Conservation (phyloP, 163 green algal species). For the Prototheca stagnorum region DNA sequence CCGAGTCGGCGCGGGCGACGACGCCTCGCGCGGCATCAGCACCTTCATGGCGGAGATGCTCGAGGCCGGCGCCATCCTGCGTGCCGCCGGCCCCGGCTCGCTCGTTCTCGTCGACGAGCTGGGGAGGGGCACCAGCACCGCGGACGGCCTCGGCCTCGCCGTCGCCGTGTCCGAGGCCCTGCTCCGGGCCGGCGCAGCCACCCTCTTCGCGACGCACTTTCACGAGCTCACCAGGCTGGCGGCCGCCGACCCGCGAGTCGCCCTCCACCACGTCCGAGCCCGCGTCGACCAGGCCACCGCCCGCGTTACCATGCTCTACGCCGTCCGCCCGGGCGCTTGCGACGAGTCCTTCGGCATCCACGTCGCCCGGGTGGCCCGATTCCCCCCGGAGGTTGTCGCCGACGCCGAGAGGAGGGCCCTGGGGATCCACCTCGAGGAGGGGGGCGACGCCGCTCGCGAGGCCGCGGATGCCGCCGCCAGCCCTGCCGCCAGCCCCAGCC, state of each 20-base stretch:
- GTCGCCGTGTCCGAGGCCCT: constrained; percentile 93
- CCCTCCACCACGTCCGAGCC: constrained; percentile 67
- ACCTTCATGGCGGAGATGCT: constrained; percentile 99
- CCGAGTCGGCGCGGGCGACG: constrained; percentile 86
- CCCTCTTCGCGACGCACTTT: constrained; percentile 93
- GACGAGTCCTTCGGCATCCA: constrained; percentile 94
- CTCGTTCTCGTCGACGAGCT: constrained; percentile 97
- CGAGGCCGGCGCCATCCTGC: constrained; percentile 79
- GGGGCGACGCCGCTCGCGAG: constrained; percentile 1
- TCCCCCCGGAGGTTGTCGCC: constrained; percentile 62
- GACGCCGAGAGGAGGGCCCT: constrained; percentile 48
- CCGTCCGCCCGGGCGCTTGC: constrained; percentile 59
- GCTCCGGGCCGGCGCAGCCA: constrained; percentile 46
- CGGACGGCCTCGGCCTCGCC: constrained; percentile 74
- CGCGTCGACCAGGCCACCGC: constrained; percentile 35
- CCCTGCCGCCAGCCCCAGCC: no score
- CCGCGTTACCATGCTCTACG: constrained; percentile 86
- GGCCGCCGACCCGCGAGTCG: constrained; percentile 42
- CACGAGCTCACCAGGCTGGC: constrained; percentile 85
- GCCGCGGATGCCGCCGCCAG: not conserved
- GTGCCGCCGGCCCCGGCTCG: constrained; percentile 48
- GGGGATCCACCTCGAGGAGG: constrained; percentile 38
- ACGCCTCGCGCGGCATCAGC: constrained; percentile 76
- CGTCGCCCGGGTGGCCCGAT: constrained; percentile 70
- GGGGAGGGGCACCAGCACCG: constrained; percentile 83